Evolutionary conservation across 106 monocot genomes (phyloP), one percentile per base, ranked within the genome.

Genomic region (Triglochin maritima): DNA sequence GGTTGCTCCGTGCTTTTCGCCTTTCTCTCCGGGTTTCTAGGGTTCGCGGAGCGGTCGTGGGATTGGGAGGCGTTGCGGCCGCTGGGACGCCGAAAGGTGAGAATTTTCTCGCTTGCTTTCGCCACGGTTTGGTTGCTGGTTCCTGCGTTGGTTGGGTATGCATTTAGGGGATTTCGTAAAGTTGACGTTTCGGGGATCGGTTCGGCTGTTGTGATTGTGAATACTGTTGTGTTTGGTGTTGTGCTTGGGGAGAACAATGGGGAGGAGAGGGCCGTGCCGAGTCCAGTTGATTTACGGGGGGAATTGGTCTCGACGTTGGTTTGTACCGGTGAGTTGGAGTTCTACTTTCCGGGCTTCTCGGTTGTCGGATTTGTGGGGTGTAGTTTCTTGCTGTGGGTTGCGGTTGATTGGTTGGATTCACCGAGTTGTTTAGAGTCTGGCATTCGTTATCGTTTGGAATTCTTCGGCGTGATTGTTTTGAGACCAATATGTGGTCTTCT

Each of bases 211-310:
- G 64, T 29, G 29, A 29, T 29, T 29, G 46, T 79, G 6, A 91
- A 96, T 55, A 77, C 86, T 3, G 91, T 84, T 3, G 49, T 96
- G 3, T 96, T 96, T n/a, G 90, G 87, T 4, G 91, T 91, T 3
- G 53, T 94, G 42, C 76, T 94, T 61, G 62, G 70, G 57, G 84
- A 89, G 41, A 81, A 72, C 62, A 80, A 71, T 44, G 56, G 69
- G 44, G 84, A 79, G 14, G 82, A 86, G 55, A 84, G 81, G 67
- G 47, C 56, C 3, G 57, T 14, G 0, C 43, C 57, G 61, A 69
- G 59, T 62, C 63, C 55, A 1, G 86, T 81, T 49, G 80, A 82
- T 47, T 69, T 79, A 11, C 68, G 56, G n/a, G 67, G 70, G 54
- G 84, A 81, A 66, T 92, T 92, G 56, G 9, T 79, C n/a, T 70